Conservation (phyloP, 1,139 yeast genomes). For the Kazachstania sp. region DNA sequence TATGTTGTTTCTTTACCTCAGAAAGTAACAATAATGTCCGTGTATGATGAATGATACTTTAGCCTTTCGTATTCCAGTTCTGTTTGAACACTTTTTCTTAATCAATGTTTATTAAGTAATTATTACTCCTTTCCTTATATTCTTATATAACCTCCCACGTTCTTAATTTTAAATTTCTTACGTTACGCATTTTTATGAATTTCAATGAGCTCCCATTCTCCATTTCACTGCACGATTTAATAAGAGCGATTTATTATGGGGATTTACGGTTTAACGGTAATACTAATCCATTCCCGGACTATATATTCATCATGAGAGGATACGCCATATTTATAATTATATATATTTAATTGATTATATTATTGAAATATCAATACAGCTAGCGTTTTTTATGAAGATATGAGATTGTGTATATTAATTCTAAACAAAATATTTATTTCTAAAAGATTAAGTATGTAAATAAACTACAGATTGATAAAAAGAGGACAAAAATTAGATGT, state of each 20-base stretch:
- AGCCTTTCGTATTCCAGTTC: too few species aligned
- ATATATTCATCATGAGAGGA: too few species aligned
- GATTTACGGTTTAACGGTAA: too few species aligned
- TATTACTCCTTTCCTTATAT: neutral
- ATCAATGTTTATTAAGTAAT: too few species aligned
- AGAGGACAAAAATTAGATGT: neutral
- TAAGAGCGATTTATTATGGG: too few species aligned
- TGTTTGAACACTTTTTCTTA: too few species aligned
- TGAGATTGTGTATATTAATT: conserved; percentile 1
- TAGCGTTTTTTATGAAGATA: neutral
- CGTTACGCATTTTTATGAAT: neutral
- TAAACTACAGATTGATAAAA: neutral
- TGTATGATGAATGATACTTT: too few species aligned
- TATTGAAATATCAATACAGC: neutral
- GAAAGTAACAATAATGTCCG: too few species aligned
- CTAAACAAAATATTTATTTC: conserved; percentile 1
- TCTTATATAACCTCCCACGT: neutral
- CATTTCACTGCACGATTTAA: too few species aligned
- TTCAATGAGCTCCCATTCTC: neutral
- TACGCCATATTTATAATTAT: too few species aligned
- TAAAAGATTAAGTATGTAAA: conserved; percentile 4
- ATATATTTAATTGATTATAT: neutral
- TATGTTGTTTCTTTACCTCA: too few species aligned
- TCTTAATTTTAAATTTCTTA: neutral
- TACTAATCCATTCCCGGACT: neutral